Evolutionary conservation across 768 basidiomycete genomes (phyloP), one percentile per base, ranked within the genome.

Genomic region (Boletus subcaerulescens): DNA sequence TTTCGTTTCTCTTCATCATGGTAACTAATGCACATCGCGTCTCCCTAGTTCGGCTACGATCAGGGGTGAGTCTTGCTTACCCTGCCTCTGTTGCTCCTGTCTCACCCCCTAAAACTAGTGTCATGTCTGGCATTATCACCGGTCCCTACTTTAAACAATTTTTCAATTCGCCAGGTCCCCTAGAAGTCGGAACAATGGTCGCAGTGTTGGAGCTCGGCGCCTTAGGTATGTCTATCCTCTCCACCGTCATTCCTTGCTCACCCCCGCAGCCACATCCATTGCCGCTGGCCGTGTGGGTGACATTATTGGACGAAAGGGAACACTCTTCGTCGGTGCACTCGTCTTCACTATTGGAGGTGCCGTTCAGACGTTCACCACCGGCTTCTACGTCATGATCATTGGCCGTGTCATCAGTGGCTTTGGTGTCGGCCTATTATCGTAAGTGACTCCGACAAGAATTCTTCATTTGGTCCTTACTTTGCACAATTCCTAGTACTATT

Each of bases 171-270:
- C 94, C 93, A 17, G 80, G 80, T 15, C 77, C 87, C 0, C 72
- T 88, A 47, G 82, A 88, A 63, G 71, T 93, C 22, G 94, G 93
- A n/a, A 92, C 91, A 18, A 93, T 98, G 89, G 93, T 97, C 39
- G 91, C 94, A n/a, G 87, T 95, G 6, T 75, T 96, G 33, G 93
- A 98, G 72, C 80, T 98, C 35, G 94, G 94, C 42, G 94, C 94
- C 38, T 87, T 97, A 69, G 79, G 93, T 91, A 65, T 41, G 85
- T 74, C 49, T 41, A 13, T 33, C 35, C 26, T n/a, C 18, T 41
- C 9, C 22, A 31, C 17, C 3, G 0, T 22, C 50, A 38, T 43
- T 22, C 31, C 26, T 24, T 41, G 26, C 50, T 59, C 35, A 58
- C 33, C 22, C 31, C 7, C 15, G 5, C 64, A 93, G 91, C 89